Percentiles rank a stretch among this genome's conserved stretches.
These are phyloP conservation scores for Corylus avellana DNA, from an alignment of 306 rosid genomes.

Conservation along the genomic window DNA sequence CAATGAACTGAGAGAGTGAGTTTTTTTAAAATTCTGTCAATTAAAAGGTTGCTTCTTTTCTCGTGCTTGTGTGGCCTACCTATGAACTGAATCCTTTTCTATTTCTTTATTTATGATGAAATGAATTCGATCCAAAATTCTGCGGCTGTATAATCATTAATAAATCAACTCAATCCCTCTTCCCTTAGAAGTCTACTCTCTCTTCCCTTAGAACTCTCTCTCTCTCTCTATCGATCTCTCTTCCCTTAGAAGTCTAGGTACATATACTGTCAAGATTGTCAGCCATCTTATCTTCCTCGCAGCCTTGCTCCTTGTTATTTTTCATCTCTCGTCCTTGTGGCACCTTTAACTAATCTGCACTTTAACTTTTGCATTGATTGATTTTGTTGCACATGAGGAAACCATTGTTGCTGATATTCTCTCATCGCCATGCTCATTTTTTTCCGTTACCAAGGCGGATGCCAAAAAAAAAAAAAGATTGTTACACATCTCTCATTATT, in stretches of 20 bases:
- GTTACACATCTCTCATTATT: not conserved
- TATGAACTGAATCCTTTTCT: not conserved
- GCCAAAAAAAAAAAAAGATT: not conserved
- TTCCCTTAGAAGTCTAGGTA: not conserved
- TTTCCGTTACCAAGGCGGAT: too few relatives aligned
- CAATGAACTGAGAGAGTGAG: conserved; percentile 75
- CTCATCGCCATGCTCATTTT: too few relatives aligned
- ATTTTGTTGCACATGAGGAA: not conserved
- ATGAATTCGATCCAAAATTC: not conserved
- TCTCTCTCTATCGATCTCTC: not conserved
- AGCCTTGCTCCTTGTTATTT: not conserved
- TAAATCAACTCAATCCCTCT: not conserved
- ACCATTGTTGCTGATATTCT: not conserved
- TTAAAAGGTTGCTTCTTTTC: conserved; percentile 5
- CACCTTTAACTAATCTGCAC: not conserved
- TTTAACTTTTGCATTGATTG: not conserved
- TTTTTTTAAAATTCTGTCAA: conserved; percentile 11
- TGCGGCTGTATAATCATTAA: not conserved
- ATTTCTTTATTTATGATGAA: not conserved
- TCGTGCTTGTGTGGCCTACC: not conserved
- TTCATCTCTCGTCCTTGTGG: not conserved
- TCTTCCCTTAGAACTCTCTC: not conserved
- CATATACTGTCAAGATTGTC: not conserved
- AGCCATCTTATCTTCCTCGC: not conserved
- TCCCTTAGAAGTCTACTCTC: not conserved